phyloP scores from a whole-genome alignment of 371 early-diverging fungal species.

The Syncephalastrum contaminatum region DNA sequence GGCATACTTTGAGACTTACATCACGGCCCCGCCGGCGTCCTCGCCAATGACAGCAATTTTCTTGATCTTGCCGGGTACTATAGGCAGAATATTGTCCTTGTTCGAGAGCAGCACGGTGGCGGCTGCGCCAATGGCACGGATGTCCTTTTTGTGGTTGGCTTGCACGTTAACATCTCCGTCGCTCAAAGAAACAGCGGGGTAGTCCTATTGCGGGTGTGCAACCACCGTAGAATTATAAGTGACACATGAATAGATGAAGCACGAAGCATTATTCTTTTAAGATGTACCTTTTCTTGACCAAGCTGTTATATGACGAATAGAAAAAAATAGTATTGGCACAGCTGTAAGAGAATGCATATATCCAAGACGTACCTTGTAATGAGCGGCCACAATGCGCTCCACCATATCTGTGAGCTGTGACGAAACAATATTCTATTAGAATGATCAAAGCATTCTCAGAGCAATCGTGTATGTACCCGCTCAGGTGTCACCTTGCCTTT shows the following conservation, averaged over 20 bases:
- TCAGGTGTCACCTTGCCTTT: slow-evolving; percentile 22
- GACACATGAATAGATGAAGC: too few relatives aligned
- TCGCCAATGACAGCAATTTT: slow-evolving; percentile 51
- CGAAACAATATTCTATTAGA: not conserved
- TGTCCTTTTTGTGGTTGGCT: slow-evolving; percentile 30
- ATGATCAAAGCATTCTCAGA: not conserved
- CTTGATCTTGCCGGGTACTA: slow-evolving; percentile 21
- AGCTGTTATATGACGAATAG: not conserved
- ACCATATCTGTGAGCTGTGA: slow-evolving; percentile 50
- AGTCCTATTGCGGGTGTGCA: slow-evolving; percentile 12
- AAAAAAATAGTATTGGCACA: too few relatives aligned
- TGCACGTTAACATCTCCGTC: slow-evolving; percentile 40
- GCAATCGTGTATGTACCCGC: slow-evolving; percentile 11
- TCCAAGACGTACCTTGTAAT: slow-evolving; percentile 33
- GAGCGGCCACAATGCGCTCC: slow-evolving; percentile 53
- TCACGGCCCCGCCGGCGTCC: slow-evolving; percentile 29
- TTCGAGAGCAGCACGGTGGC: slow-evolving; percentile 53
- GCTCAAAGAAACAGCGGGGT: slow-evolving; percentile 30
- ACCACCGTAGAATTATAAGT: too few relatives aligned
- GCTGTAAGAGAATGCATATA: too few relatives aligned
- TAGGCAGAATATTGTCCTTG: slow-evolving; percentile 39
- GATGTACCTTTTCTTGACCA: slow-evolving; percentile 3
- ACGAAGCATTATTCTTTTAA: too few relatives aligned
- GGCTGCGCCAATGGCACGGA: slow-evolving; percentile 51
- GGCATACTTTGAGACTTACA: slow-evolving; percentile 22